Evolutionary conservation across 176 grass and related monocot species (phyloP), one percentile per base, ranked within the genome.

Genomic region (Ampelocalamus luodianensis): DNA sequence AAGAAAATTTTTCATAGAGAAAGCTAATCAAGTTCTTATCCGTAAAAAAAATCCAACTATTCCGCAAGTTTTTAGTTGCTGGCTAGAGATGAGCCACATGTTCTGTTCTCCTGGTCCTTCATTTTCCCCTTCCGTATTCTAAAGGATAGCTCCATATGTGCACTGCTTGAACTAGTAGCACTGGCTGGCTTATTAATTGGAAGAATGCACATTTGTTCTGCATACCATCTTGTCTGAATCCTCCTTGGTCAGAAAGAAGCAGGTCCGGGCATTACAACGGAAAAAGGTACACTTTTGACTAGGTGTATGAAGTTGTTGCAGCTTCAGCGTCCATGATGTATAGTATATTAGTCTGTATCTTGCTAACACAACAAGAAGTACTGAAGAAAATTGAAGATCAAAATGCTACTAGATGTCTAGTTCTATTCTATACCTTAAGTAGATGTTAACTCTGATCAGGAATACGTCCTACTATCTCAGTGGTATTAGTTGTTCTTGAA

Each of bases 231-330:
- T 80, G 53, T 87, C 76, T 46, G 85, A 39, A 87, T 50, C 49
- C 39, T 84, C 68, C 45, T 61, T 87, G 80, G 80, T 83, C 80
- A 90, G 79, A 87, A 74, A 72, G 80, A 87, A 79, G 85, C 79
- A 90, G 89, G 88, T 87, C 74, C 29, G 61, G 74, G 74, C 76
- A 68, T 87, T 87, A 87, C 79, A 79, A 12, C n/a, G 20, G 26
- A 39, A 68, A 49, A 80, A 56, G n/a, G 76, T 84, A 91, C 85
- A 44, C 89, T 91, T 83, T 91, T 84, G 89, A 91, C 85, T 43
- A 83, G 78, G 61, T 60, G 60, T 77, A 84, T 74, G 80, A 87
- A 90, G 89, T 87, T 79, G 89, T 87, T 90, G 79, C 40, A 90
- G 79, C 79, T 78, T 87, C 48, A 68, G 36, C 74, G 60, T 17